Evolutionary conservation across 129 eudicot genomes (phyloP), one percentile per base, ranked within the genome.

Genomic region (Tagetes patula): DNA sequence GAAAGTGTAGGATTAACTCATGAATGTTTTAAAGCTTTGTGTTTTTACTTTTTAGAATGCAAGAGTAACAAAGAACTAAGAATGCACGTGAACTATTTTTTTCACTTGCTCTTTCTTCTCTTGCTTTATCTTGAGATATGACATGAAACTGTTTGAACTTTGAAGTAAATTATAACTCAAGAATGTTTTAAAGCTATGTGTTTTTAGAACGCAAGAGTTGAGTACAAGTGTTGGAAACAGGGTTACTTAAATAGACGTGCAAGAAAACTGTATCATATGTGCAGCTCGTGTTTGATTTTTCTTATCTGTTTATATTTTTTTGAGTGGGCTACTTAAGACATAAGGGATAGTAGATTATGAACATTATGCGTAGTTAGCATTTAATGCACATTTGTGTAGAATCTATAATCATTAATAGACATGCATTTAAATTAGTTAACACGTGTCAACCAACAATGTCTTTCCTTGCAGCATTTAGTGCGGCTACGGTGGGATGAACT

Each of bases 401-500:
- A 31, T 58, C 9, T 32, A 30, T 55, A 6, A 27, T 8, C 62
- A 58, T 31, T 13, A 58, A 33, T 47, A 58, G 40, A 58, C 3
- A 32, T 33, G 64, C 64, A 58, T 58, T 9, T 58, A 32, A 31
- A 3, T 32, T 1, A 11, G 27, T 37, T 36, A 59, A 61, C 45
- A 5, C 36, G 45, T 61, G 12, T 36, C 42, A 6, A 12, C 45
- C 12, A 36, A 61, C 43, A 36, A n/a, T 77, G 68, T 68, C 71
- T 65, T 42, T 48, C 14, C 46, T 65, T 85, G 77, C 78, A 94
- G 99, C 99, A 94, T 86, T 80, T 90, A 81, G 99, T 94, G 76
- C 82, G 99, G 75, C 56, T 90, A 41, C 85, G 97, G 6, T 94
- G 99, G 99, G 99, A 94, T 61, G 88, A 94, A 65, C 70, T 94